Evolutionary conservation across 352 stramenopile species (phyloP).

Genomic region (Hyaloperonospora brassicae): DNA sequence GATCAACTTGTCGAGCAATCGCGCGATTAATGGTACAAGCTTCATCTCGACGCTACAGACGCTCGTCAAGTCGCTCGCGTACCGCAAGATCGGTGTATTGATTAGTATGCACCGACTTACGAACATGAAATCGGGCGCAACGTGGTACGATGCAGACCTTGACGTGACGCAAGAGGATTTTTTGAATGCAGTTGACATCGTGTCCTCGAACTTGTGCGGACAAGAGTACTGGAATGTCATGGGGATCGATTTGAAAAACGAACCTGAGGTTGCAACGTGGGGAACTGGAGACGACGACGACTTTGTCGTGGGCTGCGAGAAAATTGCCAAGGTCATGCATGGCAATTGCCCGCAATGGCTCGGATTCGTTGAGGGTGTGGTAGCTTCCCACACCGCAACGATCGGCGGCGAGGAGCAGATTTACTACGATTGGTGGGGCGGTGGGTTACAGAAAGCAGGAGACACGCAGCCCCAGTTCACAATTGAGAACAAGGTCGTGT

Average conservation of each 20-base stretch:
- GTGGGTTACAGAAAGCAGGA: constrained; percentile 53
- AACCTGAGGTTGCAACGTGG: constrained; percentile 59
- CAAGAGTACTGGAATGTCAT: constrained; percentile 77
- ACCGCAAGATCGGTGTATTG: constrained; percentile 64
- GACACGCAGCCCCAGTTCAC: constrained; percentile 40
- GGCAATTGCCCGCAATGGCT: constrained; percentile 65
- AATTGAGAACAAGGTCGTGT: constrained; percentile 71
- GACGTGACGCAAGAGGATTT: constrained; percentile 53
- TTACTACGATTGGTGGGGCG: constrained; percentile 84
- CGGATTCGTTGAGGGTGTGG: constrained; percentile 70
- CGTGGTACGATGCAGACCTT: constrained; percentile 51
- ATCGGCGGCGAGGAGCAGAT: constrained; percentile 35
- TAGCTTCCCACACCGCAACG: constrained; percentile 35
- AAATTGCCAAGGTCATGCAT: constrained; percentile 75
- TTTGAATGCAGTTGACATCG: constrained; percentile 40
- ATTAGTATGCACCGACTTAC: constrained; percentile 69
- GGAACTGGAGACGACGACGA: constrained; percentile 56
- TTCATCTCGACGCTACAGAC: constrained; percentile 70
- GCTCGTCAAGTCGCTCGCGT: constrained; percentile 57
- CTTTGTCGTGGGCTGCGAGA: constrained; percentile 55
- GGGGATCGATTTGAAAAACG: constrained; percentile 77
- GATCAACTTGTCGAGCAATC: constrained; percentile 66
- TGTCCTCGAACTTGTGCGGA: constrained; percentile 55
- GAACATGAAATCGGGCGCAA: constrained; percentile 43
- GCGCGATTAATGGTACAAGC: constrained; percentile 57